Evolutionary conservation across 768 basidiomycete genomes (phyloP).

Genomic region (Lyophyllum decastes): DNA sequence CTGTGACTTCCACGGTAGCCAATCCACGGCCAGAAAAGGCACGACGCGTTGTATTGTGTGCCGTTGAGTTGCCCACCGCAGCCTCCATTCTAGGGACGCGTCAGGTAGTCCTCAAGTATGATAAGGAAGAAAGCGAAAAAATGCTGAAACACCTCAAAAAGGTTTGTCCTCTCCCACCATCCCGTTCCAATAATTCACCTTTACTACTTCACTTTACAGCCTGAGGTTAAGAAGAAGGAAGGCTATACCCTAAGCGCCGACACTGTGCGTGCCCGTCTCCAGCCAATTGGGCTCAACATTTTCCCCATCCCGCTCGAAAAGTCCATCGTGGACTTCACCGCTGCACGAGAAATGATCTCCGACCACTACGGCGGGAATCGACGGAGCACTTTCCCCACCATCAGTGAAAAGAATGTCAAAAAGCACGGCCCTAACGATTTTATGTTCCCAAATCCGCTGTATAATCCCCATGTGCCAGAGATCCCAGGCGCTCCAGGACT

Average conservation of each 20-base stretch:
- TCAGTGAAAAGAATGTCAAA: conserved; percentile 16
- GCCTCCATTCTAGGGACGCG: neutral
- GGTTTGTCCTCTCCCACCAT: neutral
- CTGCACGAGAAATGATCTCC: conserved; percentile 30
- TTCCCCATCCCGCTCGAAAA: conserved; percentile 27
- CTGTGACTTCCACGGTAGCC: neutral
- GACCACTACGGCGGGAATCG: conserved; percentile 35
- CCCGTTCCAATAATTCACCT: neutral
- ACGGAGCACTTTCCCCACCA: conserved; percentile 28
- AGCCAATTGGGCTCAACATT: conserved; percentile 22
- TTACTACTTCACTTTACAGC: conserved; percentile 6
- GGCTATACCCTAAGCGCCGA: conserved; percentile 1
- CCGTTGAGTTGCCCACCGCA: conserved; percentile 11
- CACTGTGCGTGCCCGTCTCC: conserved; percentile 10
- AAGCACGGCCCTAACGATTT: conserved; percentile 33
- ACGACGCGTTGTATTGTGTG: conserved; percentile 17
- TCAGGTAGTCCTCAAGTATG: neutral
- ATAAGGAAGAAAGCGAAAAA: neutral
- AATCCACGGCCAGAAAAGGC: neutral
- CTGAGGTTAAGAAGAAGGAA: conserved; percentile 20
- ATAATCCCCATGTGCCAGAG: conserved; percentile 36
- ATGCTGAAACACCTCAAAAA: neutral
- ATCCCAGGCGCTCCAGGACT: conserved; percentile 36
- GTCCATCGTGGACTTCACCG: conserved; percentile 24
- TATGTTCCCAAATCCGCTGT: conserved; percentile 31